These are phyloP conservation scores for Rhizomucor miehei DNA, from an alignment of 371 early-diverging fungal species.

Conservation along the genomic window DNA sequence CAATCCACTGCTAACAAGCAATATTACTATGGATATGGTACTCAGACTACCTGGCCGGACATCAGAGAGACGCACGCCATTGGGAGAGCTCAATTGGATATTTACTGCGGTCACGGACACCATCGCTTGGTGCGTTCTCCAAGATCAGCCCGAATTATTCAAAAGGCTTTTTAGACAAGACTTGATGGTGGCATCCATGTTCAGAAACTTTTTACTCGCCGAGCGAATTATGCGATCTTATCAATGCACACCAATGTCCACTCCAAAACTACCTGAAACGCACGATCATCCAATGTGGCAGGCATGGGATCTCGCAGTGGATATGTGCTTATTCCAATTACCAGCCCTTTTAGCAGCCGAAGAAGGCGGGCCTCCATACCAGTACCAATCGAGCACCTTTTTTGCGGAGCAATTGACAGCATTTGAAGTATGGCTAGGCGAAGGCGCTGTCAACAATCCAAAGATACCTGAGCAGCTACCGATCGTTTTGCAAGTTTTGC, in stretches of 20 bases:
- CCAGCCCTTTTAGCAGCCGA: constrained; percentile 71
- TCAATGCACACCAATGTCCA: constrained; percentile 87
- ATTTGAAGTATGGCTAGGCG: constrained; percentile 95
- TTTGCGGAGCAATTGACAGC: constrained; percentile 95
- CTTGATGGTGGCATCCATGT: constrained; percentile 92
- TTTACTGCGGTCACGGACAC: constrained; percentile 98
- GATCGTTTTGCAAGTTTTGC: constrained; percentile 92
- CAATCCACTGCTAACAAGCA: constrained; percentile 70
- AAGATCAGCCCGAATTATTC: constrained; percentile 81
- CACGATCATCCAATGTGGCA: constrained; percentile 97
- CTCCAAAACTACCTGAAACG: constrained; percentile 82
- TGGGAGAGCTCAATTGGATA: constrained; percentile 98
- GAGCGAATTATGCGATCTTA: constrained; percentile 93
- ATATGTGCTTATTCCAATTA: constrained; percentile 89
- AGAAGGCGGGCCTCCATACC: constrained; percentile 44
- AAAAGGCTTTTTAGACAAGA: constrained; percentile 93
- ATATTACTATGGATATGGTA: constrained; percentile 84
- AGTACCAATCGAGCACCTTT: constrained; percentile 83
- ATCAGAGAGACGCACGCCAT: constrained; percentile 88
- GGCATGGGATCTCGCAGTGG: constrained; percentile 94
- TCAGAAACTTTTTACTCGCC: constrained; percentile 93
- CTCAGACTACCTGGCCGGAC: constrained; percentile 86
- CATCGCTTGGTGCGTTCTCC: constrained; percentile 96
- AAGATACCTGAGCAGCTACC: constrained; percentile 93
- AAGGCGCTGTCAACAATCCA: constrained; percentile 57